Conservation (phyloP, 257 asterid genomes). For the Solanum clarkiae region DNA sequence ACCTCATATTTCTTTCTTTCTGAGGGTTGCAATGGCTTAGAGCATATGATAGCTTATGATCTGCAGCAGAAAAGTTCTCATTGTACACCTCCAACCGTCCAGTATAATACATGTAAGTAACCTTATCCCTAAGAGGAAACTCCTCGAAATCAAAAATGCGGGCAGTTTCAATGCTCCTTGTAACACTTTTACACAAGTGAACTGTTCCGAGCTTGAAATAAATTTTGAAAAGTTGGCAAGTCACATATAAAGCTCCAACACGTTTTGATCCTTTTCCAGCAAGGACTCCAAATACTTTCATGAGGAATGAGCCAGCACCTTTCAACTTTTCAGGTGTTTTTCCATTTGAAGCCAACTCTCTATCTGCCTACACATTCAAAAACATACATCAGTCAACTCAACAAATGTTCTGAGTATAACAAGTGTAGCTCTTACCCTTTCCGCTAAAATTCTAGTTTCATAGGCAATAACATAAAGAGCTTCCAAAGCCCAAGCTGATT, state of each 20-base stretch:
- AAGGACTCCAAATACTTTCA: conserved; percentile 93
- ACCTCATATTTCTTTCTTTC: conserved; percentile 83
- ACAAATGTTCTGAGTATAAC: background rate
- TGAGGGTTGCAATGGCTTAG: conserved; percentile 45
- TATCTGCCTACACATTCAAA: conserved; percentile 65
- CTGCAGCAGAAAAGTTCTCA: conserved; percentile 90
- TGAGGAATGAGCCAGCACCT: conserved; percentile 93
- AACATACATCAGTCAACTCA: conserved; percentile 10
- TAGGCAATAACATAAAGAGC: conserved; percentile 65
- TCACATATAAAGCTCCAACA: conserved; percentile 86
- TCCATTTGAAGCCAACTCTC: conserved; percentile 75
- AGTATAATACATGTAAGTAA: conserved; percentile 96
- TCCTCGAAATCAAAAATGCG: conserved; percentile 90
- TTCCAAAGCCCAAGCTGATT: conserved; percentile 94
- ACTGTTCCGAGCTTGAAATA: conserved; percentile 97
- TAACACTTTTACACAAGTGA: conserved; percentile 88
- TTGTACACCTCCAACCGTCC: conserved; percentile 97
- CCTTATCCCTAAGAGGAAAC: conserved; percentile 88
- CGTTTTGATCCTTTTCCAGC: conserved; percentile 97
- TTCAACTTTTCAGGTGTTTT: conserved; percentile 85
- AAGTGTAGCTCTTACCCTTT: conserved; percentile 43
- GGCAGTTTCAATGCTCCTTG: conserved; percentile 95
- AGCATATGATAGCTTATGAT: conserved; percentile 87
- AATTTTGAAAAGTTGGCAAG: conserved; percentile 84
- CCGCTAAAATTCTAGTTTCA: conserved; percentile 91